Percentiles rank a stretch among this genome's conserved stretches.
Evolutionary conservation across 202 grass and related monocot species (phyloP).

Genomic region (Carex sylvatica): DNA sequence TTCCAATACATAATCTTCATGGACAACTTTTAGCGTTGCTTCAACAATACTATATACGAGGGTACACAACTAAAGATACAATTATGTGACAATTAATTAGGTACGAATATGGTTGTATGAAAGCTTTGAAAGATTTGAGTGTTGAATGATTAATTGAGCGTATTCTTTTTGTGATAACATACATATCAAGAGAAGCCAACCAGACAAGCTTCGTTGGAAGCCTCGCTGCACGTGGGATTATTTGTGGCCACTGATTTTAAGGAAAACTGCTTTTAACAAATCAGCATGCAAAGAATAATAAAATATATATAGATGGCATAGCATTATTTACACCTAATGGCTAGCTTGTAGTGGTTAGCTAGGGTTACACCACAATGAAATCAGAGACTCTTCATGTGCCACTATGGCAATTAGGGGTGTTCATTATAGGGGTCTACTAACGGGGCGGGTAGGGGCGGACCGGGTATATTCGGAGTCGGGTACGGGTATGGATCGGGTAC

Average conservation of each 20-base stretch:
- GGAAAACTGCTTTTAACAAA: background rate
- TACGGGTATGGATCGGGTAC: no score
- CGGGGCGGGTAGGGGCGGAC: no score
- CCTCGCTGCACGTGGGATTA: constrained; percentile 4
- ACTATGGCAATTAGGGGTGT: no score
- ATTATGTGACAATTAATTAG: background rate
- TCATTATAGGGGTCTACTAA: no score
- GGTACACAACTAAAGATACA: constrained; percentile 5
- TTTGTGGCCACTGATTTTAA: background rate
- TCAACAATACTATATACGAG: background rate
- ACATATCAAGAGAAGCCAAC: background rate
- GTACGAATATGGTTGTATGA: background rate
- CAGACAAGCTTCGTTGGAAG: constrained; percentile 18
- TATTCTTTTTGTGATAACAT: constrained; percentile 5
- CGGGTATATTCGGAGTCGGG: no score
- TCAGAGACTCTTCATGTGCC: background rate
- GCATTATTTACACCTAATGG: no score
- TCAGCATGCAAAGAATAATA: background rate
- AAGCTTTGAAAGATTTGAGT: background rate
- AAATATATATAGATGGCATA: no score
- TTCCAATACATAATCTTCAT: background rate
- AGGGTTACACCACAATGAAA: no score
- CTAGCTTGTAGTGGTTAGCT: no score
- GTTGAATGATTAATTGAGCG: background rate
- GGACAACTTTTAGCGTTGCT: background rate